Conservation (phyloP, 495 filamentous ascomycete species). For the Neurospora sp. region DNA sequence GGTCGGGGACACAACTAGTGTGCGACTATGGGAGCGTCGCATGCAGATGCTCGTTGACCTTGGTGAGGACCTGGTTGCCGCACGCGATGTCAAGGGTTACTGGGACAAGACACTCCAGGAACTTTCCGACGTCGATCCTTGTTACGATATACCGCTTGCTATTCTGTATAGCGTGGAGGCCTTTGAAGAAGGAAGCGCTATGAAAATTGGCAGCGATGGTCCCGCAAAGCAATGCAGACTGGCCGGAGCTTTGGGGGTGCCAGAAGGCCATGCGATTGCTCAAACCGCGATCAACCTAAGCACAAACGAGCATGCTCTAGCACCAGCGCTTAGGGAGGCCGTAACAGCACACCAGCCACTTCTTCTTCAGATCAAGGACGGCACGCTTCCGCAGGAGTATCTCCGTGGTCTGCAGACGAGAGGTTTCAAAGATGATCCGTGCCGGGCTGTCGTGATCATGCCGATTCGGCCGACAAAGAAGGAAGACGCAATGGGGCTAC, state of each 20-base stretch:
- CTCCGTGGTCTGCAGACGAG: conserved; percentile 48
- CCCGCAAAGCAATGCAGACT: conserved; percentile 38
- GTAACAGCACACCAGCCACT: conserved; percentile 44
- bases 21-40: conserved; percentile 28
- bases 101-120: conserved; percentile 23
- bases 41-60: conserved; percentile 31
- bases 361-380: conserved; percentile 42
- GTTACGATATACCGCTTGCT: conserved; percentile 48
- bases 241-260: conserved; percentile 51
- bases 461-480: conserved; percentile 52
- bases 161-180: conserved; percentile 45
- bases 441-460: conserved; percentile 47
- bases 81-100: conserved; percentile 25
- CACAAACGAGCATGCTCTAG: conserved; percentile 39
- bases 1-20: conserved; percentile 24
- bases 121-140: conserved; percentile 19
- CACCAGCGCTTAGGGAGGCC: conserved; percentile 45
- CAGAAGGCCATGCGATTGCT: conserved; percentile 41
- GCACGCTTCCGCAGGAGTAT: conserved; percentile 39
- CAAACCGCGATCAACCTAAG: conserved; percentile 42
- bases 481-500: conserved; percentile 43
- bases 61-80: conserved; percentile 22
- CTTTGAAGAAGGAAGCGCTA: conserved; percentile 27
- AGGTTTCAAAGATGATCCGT: conserved; percentile 47
- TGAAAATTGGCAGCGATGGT: conserved; percentile 31